A percentile compares a stretch with the other conserved stretches of the same genome.
Conservation (phyloP, 1,284 basidiomycete genomes). For the Irpex sp. region DNA sequence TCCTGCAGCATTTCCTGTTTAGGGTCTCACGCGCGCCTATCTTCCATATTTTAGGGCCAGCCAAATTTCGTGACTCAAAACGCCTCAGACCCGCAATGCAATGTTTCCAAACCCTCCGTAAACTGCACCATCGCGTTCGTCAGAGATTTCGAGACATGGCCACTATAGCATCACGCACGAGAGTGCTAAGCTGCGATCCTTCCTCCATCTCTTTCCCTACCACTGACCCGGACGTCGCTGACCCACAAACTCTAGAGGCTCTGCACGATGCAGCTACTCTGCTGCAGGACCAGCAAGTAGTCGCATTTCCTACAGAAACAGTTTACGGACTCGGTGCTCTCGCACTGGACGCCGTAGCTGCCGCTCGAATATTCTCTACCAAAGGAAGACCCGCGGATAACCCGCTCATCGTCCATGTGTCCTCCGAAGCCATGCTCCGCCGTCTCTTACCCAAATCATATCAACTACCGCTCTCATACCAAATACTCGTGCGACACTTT, state of each 20-base stretch:
- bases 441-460: slow-evolving; percentile 68
- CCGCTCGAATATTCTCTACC: slow-evolving; percentile 78
- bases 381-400: slow-evolving; percentile 96
- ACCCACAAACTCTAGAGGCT: slow-evolving; percentile 20
- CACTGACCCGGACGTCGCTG: slow-evolving; percentile 20
- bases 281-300: slow-evolving; percentile 30
- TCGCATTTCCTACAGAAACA: slow-evolving; percentile 97
- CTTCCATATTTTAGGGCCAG: not conserved
- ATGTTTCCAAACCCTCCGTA: not conserved
- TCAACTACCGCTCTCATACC: slow-evolving; percentile 59
- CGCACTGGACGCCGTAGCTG: slow-evolving; percentile 69
- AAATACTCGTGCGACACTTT: slow-evolving; percentile 74
- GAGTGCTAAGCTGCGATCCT: slow-evolving; percentile 25
- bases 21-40: not conserved
- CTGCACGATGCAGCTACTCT: slow-evolving; percentile 22
- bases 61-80: slow-evolving; percentile 1
- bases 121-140: not conserved
- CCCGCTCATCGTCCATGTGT: slow-evolving; percentile 96
- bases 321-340: slow-evolving; percentile 96
- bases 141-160: slow-evolving; percentile 1
- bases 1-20: not conserved
- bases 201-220: slow-evolving; percentile 23
- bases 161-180: slow-evolving; percentile 20
- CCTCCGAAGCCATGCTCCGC: slow-evolving; percentile 78
- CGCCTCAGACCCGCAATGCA: slow-evolving; percentile 1